Evolutionary conservation across 2,329 filamentous ascomycete species (phyloP).

Genomic region (Hypomyces rosellus): DNA sequence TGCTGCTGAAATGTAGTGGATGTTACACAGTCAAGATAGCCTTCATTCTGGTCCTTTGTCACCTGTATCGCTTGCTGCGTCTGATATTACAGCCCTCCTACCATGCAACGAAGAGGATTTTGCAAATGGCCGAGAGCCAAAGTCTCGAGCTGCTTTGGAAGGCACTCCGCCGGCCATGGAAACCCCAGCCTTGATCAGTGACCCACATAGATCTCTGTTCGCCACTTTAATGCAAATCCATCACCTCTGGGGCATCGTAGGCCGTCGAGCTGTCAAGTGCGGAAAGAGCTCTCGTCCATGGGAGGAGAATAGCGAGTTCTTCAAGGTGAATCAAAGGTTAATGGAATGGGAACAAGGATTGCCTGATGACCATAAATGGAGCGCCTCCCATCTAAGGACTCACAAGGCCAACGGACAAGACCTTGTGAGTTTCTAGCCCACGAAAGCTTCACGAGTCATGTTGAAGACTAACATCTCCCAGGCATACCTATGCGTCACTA

Average conservation of each 20-base stretch:
- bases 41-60: conserved; percentile 47
- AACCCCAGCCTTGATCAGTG: conserved; percentile 36
- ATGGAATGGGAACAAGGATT: too few relatives aligned
- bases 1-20: conserved; percentile 37
- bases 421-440: too few relatives aligned
- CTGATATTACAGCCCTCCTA: conserved; percentile 49
- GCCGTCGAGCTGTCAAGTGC: too few relatives aligned
- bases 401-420: too few relatives aligned
- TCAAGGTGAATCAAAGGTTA: too few relatives aligned
- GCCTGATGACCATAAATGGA: too few relatives aligned
- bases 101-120: conserved; percentile 49
- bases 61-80: conserved; percentile 44
- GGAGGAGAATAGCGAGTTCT: too few relatives aligned
- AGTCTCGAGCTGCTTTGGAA: conserved; percentile 45
- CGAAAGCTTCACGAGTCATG: too few relatives aligned
- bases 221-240: conserved; percentile 28
- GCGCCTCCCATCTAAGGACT: too few relatives aligned
- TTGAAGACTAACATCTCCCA: too few relatives aligned
- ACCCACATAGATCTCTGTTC: conserved; percentile 45
- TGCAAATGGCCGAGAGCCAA: conserved; percentile 39
- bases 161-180: conserved; percentile 45
- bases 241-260: too few relatives aligned
- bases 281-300: too few relatives aligned
- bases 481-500: conserved; percentile 46
- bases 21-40: conserved; percentile 54